phyloP scores from a whole-genome alignment of 495 filamentous ascomycete species.

The Neurospora sublineolata region DNA sequence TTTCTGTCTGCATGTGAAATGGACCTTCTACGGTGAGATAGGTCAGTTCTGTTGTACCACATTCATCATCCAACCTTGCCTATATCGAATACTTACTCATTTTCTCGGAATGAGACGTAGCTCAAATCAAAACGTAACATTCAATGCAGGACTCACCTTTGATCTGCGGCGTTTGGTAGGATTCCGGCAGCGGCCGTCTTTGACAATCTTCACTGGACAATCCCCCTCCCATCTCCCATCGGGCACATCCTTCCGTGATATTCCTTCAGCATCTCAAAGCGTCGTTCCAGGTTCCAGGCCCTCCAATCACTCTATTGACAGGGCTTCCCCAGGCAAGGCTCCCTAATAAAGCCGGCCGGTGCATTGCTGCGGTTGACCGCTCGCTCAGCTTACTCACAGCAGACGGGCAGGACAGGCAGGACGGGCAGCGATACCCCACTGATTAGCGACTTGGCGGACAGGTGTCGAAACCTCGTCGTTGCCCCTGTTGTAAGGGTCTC shows the following conservation, averaged over 20 bases:
- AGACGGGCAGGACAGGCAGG: not conserved
- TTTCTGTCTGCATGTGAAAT: not conserved
- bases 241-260: not conserved
- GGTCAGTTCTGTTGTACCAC: not conserved
- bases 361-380: not conserved
- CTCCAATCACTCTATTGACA: not conserved
- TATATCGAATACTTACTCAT: not conserved
- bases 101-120: not conserved
- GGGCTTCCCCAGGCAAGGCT: not conserved
- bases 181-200: not conserved
- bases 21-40: not conserved
- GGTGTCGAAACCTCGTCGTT: not conserved
- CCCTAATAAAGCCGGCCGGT: not conserved
- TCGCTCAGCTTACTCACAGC: not conserved
- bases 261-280: not conserved
- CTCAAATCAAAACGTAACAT: not conserved
- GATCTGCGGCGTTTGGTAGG: not conserved
- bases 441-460: conserved; percentile 5
- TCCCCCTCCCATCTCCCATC: not conserved
- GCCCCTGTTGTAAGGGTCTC: not conserved
- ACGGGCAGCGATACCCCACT: conserved; percentile 5
- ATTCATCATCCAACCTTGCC: not conserved
- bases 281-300: not conserved
- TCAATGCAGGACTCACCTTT: not conserved
- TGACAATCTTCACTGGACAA: not conserved